Percentiles rank a stretch among this genome's conserved stretches.
These are phyloP conservation scores for Russula sp. DNA, from an alignment of 768 basidiomycete genomes.

Conservation along the genomic window DNA sequence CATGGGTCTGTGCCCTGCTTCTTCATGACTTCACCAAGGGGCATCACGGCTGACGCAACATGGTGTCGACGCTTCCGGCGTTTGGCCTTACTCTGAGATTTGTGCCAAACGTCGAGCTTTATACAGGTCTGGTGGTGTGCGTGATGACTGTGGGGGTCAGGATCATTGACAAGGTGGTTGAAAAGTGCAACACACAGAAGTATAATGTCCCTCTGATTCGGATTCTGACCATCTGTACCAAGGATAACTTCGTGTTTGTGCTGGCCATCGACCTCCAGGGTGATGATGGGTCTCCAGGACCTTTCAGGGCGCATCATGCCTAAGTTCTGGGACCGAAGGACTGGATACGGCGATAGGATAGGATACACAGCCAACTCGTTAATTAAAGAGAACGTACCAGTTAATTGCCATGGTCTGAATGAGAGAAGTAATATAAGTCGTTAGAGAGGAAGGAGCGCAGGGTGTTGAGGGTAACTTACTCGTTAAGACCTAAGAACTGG, in stretches of 20 bases:
- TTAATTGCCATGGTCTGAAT: constrained; percentile 30
- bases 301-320: constrained; percentile 48
- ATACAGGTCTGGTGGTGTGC: constrained; percentile 37
- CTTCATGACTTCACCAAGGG: constrained; percentile 48
- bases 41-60: constrained; percentile 46
- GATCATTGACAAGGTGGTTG: background rate
- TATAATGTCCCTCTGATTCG: constrained; percentile 52
- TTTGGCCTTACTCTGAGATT: constrained; percentile 51
- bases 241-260: constrained; percentile 50
- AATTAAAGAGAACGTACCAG: constrained; percentile 20
- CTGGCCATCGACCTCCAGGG: constrained; percentile 48
- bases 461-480: background rate
- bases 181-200: constrained; percentile 41
- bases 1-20: constrained; percentile 43
- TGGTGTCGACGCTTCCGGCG: constrained; percentile 51
- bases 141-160: constrained; percentile 34
- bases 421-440: background rate
- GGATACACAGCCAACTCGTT: background rate
- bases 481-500: background rate
- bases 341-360: constrained; percentile 24
- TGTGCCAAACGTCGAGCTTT: constrained; percentile 53
- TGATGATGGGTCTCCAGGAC: constrained; percentile 62
- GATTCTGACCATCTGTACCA: constrained; percentile 64
- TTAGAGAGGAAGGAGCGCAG: background rate
- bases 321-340: constrained; percentile 37